These are phyloP conservation scores for Leccinellum luteum DNA, from an alignment of 768 basidiomycete genomes.

Conservation along the genomic window DNA sequence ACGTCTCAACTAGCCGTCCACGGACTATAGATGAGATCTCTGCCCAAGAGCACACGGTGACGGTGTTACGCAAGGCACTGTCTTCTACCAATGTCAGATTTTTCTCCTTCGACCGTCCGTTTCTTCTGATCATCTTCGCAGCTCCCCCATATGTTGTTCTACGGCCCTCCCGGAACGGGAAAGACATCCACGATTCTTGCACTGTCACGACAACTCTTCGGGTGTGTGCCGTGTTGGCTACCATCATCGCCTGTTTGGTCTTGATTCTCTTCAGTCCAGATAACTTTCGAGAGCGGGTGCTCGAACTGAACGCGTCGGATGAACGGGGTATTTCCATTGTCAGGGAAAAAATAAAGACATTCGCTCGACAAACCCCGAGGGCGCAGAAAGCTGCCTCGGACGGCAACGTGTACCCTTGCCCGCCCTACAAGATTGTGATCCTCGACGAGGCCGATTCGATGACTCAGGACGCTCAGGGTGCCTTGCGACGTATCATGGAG, in stretches of 20 bases:
- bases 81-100: constrained; percentile 82
- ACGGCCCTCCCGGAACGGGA: constrained; percentile 97
- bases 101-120: not conserved
- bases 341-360: constrained; percentile 97
- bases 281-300: constrained; percentile 87
- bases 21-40: constrained; percentile 98
- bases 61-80: constrained; percentile 87
- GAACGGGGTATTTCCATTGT: constrained; percentile 97
- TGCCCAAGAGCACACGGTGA: constrained; percentile 94
- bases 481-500: constrained; percentile 98
- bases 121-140: constrained; percentile 35
- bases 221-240: constrained; percentile 48
- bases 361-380: constrained; percentile 88
- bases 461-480: constrained; percentile 99
- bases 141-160: constrained; percentile 99
- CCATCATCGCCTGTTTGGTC: not conserved
- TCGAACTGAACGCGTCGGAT: constrained; percentile 98
- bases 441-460: constrained; percentile 99
- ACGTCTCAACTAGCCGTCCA: constrained; percentile 63
- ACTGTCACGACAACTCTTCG: constrained; percentile 89
- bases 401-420: constrained; percentile 87
- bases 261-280: constrained; percentile 67
- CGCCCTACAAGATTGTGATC: constrained; percentile 98
- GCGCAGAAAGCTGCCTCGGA: constrained; percentile 73
- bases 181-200: constrained; percentile 99